These are phyloP conservation scores for Debaryomyces fabryi DNA, from an alignment of 1,139 yeast genomes.

Conservation along the genomic window DNA sequence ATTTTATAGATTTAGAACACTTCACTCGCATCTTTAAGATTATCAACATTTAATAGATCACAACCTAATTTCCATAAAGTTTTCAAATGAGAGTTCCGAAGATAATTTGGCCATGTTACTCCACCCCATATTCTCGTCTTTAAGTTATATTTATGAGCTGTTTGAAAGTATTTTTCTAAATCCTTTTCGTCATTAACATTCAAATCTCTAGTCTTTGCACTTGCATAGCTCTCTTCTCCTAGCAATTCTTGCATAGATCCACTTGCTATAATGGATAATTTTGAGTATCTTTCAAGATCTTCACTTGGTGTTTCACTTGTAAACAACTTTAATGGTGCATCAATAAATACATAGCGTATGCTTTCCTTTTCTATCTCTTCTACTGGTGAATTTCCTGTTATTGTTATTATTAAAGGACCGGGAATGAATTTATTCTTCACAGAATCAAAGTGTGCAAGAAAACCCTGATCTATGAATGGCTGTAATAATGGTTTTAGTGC, in stretches of 20 bases:
- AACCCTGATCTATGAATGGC: conserved; percentile 36
- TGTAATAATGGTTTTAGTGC: conserved; percentile 32
- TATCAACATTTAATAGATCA: conserved; percentile 46
- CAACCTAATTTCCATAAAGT: conserved; percentile 32
- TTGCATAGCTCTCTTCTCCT: conserved; percentile 23
- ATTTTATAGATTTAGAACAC: conserved; percentile 17
- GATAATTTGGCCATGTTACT: conserved; percentile 38
- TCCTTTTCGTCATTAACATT: conserved; percentile 22
- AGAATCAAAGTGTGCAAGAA: conserved; percentile 38
- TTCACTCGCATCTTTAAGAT: conserved; percentile 30
- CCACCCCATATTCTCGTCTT: conserved; percentile 52
- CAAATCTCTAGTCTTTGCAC: conserved; percentile 20
- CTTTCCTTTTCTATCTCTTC: conserved; percentile 28
- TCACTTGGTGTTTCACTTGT: conserved; percentile 15
- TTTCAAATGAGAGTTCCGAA: conserved; percentile 33
- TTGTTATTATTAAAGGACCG: conserved; percentile 43
- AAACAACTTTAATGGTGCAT: conserved; percentile 40
- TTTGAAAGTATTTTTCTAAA: conserved; percentile 25
- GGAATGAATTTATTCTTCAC: conserved; percentile 24
- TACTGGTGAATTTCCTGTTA: conserved; percentile 46
- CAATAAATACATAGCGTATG: conserved; percentile 39
- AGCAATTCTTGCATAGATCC: conserved; percentile 35
- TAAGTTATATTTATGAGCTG: conserved; percentile 39
- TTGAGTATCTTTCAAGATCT: conserved; percentile 24
- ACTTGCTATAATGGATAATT: conserved; percentile 39